Base-by-base conservation (phyloP, 805 yeast species). In the Sporopachydermia quercuum region DNA sequence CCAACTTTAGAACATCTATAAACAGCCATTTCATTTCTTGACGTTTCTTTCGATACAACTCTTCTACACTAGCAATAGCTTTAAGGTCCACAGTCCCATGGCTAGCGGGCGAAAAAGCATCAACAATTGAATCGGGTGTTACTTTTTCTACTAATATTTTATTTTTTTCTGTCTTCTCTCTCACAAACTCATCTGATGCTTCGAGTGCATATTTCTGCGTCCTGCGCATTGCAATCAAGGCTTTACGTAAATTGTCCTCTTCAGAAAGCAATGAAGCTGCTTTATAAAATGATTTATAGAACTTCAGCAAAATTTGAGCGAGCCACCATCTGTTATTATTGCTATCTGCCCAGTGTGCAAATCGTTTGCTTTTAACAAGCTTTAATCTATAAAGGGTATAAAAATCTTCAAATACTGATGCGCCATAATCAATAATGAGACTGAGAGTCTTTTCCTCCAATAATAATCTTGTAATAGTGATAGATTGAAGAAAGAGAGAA, bases 121-220 rank as follows among this genome's bases (percentile, higher is more conserved):
- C 54, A 15, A 39, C 27, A 40, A 53, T 54, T 11, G 59, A 53
- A 37, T 56, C n/a, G 14, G n/a, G 5, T 6, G 36, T 8, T 34
- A n/a, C n/a, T n/a, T n/a, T n/a, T n/a, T n/a, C n/a, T n/a, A n/a
- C n/a, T n/a, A n/a, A n/a, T n/a, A n/a, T n/a, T n/a, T n/a, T n/a
- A n/a, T n/a, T n/a, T n/a, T n/a, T n/a, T n/a, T n/a, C n/a, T n/a
- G n/a, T n/a, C n/a, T 23, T 23, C 30, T 23, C 30, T 8, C 30
- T 23, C 30, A 23, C 13, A 8, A 23, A n/a, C 30, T 23, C 13
- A 8, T n/a, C 30, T 8, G 30, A 23, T 8, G 30, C 30, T 23
- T 23, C 30, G 8, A 23, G 13, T 8, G 30, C 30, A 8, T 8
- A 23, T 23, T 23, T 23, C 30, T n/a, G 8, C 8, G 13, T 23